Evolutionary conservation across 768 basidiomycete genomes (phyloP).

Genomic region (Clitopilus hobsonii): DNA sequence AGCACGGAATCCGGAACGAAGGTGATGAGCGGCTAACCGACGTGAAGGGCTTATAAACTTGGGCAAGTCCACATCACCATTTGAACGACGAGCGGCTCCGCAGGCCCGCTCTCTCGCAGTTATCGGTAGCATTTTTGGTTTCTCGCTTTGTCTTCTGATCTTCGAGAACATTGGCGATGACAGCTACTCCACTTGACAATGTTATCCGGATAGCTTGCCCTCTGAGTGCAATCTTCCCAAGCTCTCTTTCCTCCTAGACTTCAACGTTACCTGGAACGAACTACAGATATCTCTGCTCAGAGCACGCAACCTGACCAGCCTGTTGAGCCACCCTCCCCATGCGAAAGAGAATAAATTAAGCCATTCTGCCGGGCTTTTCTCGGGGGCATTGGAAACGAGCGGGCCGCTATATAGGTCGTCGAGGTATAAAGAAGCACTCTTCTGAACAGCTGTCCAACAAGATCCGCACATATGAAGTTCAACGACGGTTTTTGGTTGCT

Average conservation of each 20-base stretch:
- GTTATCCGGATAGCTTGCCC: no score
- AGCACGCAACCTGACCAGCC: no score
- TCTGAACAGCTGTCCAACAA: neutral
- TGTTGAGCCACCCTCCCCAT: neutral
- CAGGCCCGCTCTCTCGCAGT: no score
- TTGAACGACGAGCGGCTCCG: no score
- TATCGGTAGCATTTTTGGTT: neutral
- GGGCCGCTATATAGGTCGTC: neutral
- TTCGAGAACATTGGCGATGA: neutral
- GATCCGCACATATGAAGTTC: constrained; percentile 51
- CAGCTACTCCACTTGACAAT: neutral
- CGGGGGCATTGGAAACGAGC: neutral
- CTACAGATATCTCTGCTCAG: neutral
- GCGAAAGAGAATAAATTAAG: neutral
- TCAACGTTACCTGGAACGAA: no score
- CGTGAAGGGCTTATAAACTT: neutral
- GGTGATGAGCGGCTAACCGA: neutral
- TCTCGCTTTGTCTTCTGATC: neutral
- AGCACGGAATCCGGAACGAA: neutral
- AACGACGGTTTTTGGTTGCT: constrained; percentile 73
- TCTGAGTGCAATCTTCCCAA: no score
- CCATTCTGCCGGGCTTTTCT: neutral
- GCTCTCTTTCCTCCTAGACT: no score
- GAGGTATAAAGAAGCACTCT: neutral
- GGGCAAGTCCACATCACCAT: no score